These are phyloP conservation scores for Nannizziopsis arthrosporioides DNA, from an alignment of 2,329 filamentous ascomycete species.

Conservation along the genomic window DNA sequence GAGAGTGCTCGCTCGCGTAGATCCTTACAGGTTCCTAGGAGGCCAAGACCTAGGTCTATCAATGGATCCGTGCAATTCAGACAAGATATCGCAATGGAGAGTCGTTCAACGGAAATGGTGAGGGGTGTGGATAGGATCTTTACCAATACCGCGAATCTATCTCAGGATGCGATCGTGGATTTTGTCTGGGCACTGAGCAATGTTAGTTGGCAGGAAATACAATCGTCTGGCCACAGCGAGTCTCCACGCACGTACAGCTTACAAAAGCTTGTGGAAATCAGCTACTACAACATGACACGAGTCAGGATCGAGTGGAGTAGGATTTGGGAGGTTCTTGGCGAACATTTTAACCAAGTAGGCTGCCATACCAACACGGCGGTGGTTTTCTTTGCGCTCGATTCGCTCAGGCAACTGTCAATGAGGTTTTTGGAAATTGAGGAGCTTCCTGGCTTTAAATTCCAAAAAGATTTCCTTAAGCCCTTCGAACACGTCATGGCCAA, in stretches of 20 bases:
- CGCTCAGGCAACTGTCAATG: constrained; percentile 90
- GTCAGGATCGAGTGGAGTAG: constrained; percentile 97
- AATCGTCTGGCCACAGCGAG: constrained; percentile 90
- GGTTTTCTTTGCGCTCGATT: constrained; percentile 95
- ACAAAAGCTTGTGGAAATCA: constrained; percentile 97
- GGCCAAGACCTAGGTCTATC: constrained; percentile 37
- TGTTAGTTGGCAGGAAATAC: constrained; percentile 98
- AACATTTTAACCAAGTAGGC: constrained; percentile 96
- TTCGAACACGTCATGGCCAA: constrained; percentile 97
- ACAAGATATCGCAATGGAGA: constrained; percentile 79
- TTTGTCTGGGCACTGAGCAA: constrained; percentile 88
- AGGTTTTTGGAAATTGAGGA: constrained; percentile 98
- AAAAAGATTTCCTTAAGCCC: constrained; percentile 97
- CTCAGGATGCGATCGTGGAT: constrained; percentile 86
- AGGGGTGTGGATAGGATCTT: constrained; percentile 92
- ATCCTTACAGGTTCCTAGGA: constrained; percentile 49
- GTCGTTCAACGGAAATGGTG: constrained; percentile 82
- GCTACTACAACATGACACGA: constrained; percentile 98
- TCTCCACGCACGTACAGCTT: constrained; percentile 92
- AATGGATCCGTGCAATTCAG: constrained; percentile 48
- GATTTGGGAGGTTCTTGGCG: constrained; percentile 94
- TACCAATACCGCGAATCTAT: constrained; percentile 86
- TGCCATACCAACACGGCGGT: constrained; percentile 94
- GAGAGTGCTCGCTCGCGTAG: constrained; percentile 49
- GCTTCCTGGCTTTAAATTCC: constrained; percentile 96